A percentile compares a stretch with the other conserved stretches of the same genome.
Conservation (phyloP, 2,329 filamentous ascomycete species). For the Laburnicola sp. region DNA sequence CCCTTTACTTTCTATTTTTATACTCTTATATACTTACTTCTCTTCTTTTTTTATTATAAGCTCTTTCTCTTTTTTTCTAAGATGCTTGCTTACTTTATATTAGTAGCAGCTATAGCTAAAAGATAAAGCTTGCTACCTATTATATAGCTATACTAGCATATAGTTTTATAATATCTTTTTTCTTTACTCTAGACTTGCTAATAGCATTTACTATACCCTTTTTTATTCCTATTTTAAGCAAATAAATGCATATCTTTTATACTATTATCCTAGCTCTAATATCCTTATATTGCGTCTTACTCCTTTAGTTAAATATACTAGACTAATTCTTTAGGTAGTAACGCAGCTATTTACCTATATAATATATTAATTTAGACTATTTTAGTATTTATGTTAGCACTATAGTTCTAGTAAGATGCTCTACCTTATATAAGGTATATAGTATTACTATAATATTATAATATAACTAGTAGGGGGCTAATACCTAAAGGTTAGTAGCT, state of each 20-base stretch:
- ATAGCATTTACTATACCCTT: background rate
- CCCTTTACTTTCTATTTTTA: background rate
- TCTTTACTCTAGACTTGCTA: too few relatives aligned
- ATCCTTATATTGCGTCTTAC: background rate
- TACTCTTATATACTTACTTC: background rate
- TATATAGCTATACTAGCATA: too few relatives aligned
- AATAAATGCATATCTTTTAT: background rate
- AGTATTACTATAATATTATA: background rate
- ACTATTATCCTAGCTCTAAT: background rate
- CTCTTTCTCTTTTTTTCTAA: too few relatives aligned
- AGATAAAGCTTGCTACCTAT: too few relatives aligned
- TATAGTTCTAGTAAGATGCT: background rate
- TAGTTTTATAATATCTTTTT: too few relatives aligned
- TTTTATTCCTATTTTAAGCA: background rate
- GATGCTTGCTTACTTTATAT: too few relatives aligned
- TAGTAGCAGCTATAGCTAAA: too few relatives aligned
- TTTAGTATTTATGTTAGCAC: too few relatives aligned
- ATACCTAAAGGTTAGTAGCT: slow-evolving; percentile 13
- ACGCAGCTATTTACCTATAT: background rate
- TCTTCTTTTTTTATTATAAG: too few relatives aligned
- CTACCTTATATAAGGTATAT: background rate
- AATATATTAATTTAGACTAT: background rate
- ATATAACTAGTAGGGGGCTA: slow-evolving; percentile 3
- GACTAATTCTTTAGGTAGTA: background rate
- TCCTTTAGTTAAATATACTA: background rate